These are phyloP conservation scores for Pseudocercospora eumusae DNA, from an alignment of 2,329 filamentous ascomycete species.

Conservation along the genomic window DNA sequence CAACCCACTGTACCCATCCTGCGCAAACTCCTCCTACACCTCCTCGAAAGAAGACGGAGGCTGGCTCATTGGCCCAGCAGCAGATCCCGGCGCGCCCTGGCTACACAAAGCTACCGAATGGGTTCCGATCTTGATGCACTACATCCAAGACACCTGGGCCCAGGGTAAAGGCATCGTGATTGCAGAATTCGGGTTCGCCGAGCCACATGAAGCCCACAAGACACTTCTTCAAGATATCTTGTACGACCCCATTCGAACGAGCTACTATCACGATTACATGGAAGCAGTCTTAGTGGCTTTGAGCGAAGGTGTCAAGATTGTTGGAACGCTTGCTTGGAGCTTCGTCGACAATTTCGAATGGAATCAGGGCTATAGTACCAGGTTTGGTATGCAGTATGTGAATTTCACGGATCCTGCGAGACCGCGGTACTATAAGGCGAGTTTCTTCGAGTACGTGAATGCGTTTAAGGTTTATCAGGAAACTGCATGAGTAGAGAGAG, in stretches of 20 bases:
- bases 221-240: slow-evolving; percentile 38
- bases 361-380: slow-evolving; percentile 35
- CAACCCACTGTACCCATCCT: slow-evolving; percentile 39
- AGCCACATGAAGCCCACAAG: slow-evolving; percentile 40
- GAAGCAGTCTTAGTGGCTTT: slow-evolving; percentile 39
- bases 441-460: slow-evolving; percentile 43
- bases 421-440: slow-evolving; percentile 42
- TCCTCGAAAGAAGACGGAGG: slow-evolving; percentile 33
- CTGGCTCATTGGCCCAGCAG: slow-evolving; percentile 39
- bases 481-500: slow-evolving; percentile 6
- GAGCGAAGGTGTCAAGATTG: slow-evolving; percentile 40
- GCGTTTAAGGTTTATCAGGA: slow-evolving; percentile 36
- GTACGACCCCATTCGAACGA: slow-evolving; percentile 34
- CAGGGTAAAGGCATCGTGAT: slow-evolving; percentile 34
- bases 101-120: slow-evolving; percentile 41
- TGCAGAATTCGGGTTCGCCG: slow-evolving; percentile 43
- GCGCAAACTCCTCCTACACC: slow-evolving; percentile 40
- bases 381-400: slow-evolving; percentile 45
- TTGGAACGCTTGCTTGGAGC: slow-evolving; percentile 41
- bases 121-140: slow-evolving; percentile 39
- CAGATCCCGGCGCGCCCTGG: slow-evolving; percentile 34
- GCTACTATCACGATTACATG: slow-evolving; percentile 41
- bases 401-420: slow-evolving; percentile 40
- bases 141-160: slow-evolving; percentile 39
- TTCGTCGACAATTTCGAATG: slow-evolving; percentile 44